Evolutionary conservation across 2,329 filamentous ascomycete genomes (phyloP).

Genomic region (Fonsecaea nubica): DNA sequence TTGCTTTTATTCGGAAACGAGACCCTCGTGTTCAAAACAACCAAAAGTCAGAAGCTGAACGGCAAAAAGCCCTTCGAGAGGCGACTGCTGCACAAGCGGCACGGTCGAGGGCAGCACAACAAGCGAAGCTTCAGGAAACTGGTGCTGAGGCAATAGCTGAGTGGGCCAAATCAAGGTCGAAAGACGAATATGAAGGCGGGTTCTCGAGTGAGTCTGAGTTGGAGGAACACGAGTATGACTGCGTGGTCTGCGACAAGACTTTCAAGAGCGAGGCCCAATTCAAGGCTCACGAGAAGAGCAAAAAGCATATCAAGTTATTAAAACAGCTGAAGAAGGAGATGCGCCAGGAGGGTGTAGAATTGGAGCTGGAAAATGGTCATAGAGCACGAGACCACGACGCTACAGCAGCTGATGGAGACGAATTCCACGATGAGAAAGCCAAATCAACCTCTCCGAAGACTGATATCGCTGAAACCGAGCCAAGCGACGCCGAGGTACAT

Average conservation of each 20-base stretch:
- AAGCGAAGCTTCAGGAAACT: constrained; percentile 66
- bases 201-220: constrained; percentile 54
- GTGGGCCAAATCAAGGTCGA: constrained; percentile 67
- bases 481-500: constrained; percentile 14
- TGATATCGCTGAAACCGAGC: constrained; percentile 1
- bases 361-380: constrained; percentile 29
- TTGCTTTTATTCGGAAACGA: constrained; percentile 87
- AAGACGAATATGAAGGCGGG: constrained; percentile 58
- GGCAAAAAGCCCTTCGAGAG: constrained; percentile 77
- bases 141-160: constrained; percentile 62
- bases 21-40: constrained; percentile 85
- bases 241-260: constrained; percentile 67
- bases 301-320: constrained; percentile 89
- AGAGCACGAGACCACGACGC: constrained; percentile 5
- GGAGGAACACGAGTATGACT: constrained; percentile 65
- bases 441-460: not conserved
- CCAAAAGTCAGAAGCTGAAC: constrained; percentile 77
- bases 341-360: constrained; percentile 74
- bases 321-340: constrained; percentile 81
- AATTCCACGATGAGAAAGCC: constrained; percentile 19
- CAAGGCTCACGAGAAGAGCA: constrained; percentile 91
- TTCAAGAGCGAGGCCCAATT: constrained; percentile 94
- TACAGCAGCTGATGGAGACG: constrained; percentile 34
- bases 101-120: constrained; percentile 78
- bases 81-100: constrained; percentile 84